Evolutionary conservation across 2,329 filamentous ascomycete genomes (phyloP).

Genomic region (Sordariomycetes sp.): DNA sequence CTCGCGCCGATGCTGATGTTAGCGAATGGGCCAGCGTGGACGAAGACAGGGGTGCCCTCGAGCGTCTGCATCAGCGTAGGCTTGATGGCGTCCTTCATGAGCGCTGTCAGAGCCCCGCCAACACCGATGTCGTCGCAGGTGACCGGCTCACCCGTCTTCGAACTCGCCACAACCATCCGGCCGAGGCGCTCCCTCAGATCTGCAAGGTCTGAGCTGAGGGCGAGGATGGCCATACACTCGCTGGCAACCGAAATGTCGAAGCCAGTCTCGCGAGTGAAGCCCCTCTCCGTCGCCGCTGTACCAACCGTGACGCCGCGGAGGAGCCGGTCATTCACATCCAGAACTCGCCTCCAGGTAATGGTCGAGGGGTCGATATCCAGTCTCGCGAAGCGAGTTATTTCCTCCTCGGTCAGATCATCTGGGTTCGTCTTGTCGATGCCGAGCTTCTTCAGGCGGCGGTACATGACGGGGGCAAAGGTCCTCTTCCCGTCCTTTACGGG

Average conservation of each 20-base stretch:
- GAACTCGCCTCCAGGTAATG: conserved; percentile 90
- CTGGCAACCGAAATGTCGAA: conserved; percentile 98
- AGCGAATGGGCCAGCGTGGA: conserved; percentile 93
- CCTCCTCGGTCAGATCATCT: conserved; percentile 78
- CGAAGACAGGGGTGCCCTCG: conserved; percentile 93
- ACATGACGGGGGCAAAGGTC: conserved; percentile 80
- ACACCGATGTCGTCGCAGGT: conserved; percentile 93
- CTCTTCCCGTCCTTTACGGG: conserved; percentile 83
- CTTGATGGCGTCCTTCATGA: conserved; percentile 98
- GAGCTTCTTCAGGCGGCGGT: conserved; percentile 85
- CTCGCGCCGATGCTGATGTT: conserved; percentile 98
- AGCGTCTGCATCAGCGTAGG: conserved; percentile 98
- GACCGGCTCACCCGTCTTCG: conserved; percentile 72
- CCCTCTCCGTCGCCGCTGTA: conserved; percentile 80
- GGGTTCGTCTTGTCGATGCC: conserved; percentile 94
- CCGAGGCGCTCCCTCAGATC: conserved; percentile 92
- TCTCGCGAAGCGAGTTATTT: conserved; percentile 78
- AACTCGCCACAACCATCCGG: conserved; percentile 89
- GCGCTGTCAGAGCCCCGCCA: conserved; percentile 78
- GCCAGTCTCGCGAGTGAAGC: conserved; percentile 73
- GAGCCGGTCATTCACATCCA: conserved; percentile 96
- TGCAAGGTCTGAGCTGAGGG: conserved; percentile 71
- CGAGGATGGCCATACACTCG: conserved; percentile 97
- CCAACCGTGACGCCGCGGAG: conserved; percentile 82
- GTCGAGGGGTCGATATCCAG: conserved; percentile 94